Conservation (phyloP, 2,329 filamentous ascomycete species). For the Parastagonospora avenae region DNA sequence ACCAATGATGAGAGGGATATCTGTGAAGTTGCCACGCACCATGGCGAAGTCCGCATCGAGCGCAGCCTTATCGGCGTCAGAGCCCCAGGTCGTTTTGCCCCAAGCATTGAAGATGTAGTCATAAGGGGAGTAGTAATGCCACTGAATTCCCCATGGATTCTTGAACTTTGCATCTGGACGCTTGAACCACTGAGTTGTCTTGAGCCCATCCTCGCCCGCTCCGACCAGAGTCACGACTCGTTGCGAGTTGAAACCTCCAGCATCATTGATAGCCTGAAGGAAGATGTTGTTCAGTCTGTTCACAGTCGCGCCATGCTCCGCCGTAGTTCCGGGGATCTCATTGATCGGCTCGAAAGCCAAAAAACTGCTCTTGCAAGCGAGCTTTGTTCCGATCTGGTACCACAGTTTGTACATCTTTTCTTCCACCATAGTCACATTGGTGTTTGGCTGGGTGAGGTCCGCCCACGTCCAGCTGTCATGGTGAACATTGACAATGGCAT, state of each 20-base stretch:
- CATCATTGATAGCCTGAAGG: slow-evolving; percentile 58
- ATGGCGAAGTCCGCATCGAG: slow-evolving; percentile 57
- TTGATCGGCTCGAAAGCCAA: slow-evolving; percentile 66
- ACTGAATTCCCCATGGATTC: slow-evolving; percentile 65
- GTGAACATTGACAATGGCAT: slow-evolving; percentile 63
- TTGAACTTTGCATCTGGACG: slow-evolving; percentile 53
- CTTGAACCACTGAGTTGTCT: slow-evolving; percentile 62
- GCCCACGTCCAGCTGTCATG: slow-evolving; percentile 66
- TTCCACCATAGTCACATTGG: slow-evolving; percentile 59
- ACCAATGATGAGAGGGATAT: slow-evolving; percentile 62
- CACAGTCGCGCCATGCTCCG: slow-evolving; percentile 56
- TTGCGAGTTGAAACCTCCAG: slow-evolving; percentile 61
- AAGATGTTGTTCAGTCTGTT: slow-evolving; percentile 65
- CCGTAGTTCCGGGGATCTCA: slow-evolving; percentile 60
- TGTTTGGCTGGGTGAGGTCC: slow-evolving; percentile 53
- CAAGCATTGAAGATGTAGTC: slow-evolving; percentile 53
- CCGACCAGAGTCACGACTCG: slow-evolving; percentile 63
- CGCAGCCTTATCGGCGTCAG: slow-evolving; percentile 57
- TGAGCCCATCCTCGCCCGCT: slow-evolving; percentile 56
- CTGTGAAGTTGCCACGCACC: slow-evolving; percentile 60
- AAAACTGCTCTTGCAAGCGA: slow-evolving; percentile 60
- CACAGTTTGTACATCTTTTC: slow-evolving; percentile 62
- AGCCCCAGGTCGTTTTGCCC: slow-evolving; percentile 67
- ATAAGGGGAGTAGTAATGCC: slow-evolving; percentile 65
- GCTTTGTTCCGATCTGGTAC: slow-evolving; percentile 61